Evolutionary conservation across 371 early-diverging fungal genomes (phyloP), one percentile per base, ranked within the genome.

Genomic region (Sporodiniella umbellata): DNA sequence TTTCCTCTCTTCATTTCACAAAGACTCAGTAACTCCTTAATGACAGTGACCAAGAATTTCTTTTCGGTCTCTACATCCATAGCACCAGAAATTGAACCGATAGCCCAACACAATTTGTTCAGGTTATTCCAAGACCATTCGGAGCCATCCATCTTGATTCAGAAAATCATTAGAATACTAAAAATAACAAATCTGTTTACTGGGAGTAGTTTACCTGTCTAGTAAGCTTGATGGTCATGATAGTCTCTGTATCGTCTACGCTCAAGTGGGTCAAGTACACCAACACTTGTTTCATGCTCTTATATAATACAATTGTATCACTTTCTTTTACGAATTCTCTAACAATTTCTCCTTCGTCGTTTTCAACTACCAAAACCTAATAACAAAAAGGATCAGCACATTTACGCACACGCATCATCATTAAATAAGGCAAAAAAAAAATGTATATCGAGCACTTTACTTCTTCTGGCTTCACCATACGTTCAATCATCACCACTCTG

Each of bases 311-410:
- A 62, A 99, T 95, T 21, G 99, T 97, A 66, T 99, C 99, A 48
- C 95, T 96, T 70, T 99, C 99, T 69, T 96, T 95, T 60, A 99
- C 79, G 44, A 89, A 89, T 74, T 99, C 99, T 52, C 98, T 88
- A 10, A 99, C 97, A 69, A 99, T 94, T 76, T 99, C 99, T 40
- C 99, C 99, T 68, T 99, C 96, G 49, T 99, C 99, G 75, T 99
- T 98, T 67, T 99, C 96, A 17, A 96, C 94, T 38, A 99, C 86
- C 35, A 99, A 80, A 11, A 99, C 95, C 81, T 89, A 42, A 7
- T n/a, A n/a, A n/a, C n/a, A n/a, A n/a, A n/a, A n/a, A n/a, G n/a
- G n/a, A n/a, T n/a, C n/a, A n/a, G n/a, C n/a, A n/a, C n/a, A n/a
- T n/a, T n/a, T n/a, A n/a, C n/a, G n/a, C n/a, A n/a, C n/a, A n/a